phyloP scores from a whole-genome alignment of 108 stramenopile species.

The Licmophora abbreviata region DNA sequence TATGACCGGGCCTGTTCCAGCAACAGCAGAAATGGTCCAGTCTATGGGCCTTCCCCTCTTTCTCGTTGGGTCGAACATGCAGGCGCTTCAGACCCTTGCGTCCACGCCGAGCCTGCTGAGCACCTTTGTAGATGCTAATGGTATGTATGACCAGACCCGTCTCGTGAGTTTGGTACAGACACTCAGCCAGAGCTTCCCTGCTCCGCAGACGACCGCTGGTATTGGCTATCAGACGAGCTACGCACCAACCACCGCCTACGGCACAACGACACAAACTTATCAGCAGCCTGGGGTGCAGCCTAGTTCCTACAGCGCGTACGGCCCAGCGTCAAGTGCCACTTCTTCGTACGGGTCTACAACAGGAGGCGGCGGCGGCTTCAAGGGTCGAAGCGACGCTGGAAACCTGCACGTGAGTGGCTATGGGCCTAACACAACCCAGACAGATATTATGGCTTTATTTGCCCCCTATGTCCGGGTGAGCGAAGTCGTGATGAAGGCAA shows the following conservation, averaged over 20 bases:
- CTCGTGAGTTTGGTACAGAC: conserved; percentile 73
- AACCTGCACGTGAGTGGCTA: conserved; percentile 84
- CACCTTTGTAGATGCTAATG: conserved; percentile 66
- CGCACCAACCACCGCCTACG: conserved; percentile 12
- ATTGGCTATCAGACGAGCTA: conserved; percentile 4
- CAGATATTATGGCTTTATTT: conserved; percentile 68
- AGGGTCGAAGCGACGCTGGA: conserved; percentile 53
- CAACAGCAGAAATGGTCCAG: conserved; percentile 42
- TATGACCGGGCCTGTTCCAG: too few species aligned
- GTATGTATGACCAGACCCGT: conserved; percentile 66
- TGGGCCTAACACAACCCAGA: conserved; percentile 66
- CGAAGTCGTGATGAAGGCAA: conserved; percentile 72
- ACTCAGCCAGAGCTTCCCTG: conserved; percentile 37
- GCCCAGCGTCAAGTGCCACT: neutral
- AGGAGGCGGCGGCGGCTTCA: conserved; percentile 9
- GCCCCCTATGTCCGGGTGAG: conserved; percentile 74
- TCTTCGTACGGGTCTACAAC: neutral
- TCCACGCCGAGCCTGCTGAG: conserved; percentile 55
- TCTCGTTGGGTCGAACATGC: conserved; percentile 68
- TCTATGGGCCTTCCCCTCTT: conserved; percentile 52
- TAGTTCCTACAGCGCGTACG: neutral
- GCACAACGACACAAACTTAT: conserved; percentile 5
- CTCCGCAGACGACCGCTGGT: neutral
- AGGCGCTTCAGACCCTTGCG: conserved; percentile 76
- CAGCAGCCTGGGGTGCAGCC: conserved; percentile 2